These are phyloP conservation scores for Pestalotiopsis sp. DNA, from an alignment of 2,329 filamentous ascomycete genomes.

Conservation along the genomic window DNA sequence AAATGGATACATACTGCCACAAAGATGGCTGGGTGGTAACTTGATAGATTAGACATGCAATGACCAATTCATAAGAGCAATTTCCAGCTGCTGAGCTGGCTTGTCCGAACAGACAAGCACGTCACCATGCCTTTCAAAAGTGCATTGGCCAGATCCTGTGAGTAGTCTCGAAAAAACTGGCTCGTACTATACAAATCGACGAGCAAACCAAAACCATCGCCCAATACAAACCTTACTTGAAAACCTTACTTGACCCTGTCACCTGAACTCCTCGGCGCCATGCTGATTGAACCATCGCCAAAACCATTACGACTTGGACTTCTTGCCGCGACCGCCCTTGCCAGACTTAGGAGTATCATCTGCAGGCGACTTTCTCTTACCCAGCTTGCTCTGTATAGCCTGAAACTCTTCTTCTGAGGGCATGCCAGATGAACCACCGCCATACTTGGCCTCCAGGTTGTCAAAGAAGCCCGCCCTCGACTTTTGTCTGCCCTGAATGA, in stretches of 20 bases:
- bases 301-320: slow-evolving; percentile 15
- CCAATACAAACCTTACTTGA: not conserved
- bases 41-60: slow-evolving; percentile 15
- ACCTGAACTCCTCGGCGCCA: slow-evolving; percentile 7
- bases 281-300: not conserved
- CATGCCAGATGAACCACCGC: slow-evolving; percentile 58
- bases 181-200: not conserved
- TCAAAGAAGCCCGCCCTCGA: slow-evolving; percentile 68
- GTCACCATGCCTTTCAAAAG: not conserved
- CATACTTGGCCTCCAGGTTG: slow-evolving; percentile 76
- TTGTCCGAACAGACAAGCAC: no score
- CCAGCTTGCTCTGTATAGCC: slow-evolving; percentile 53
- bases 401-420: slow-evolving; percentile 64
- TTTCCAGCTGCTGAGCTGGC: not conserved
- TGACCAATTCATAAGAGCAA: not conserved
- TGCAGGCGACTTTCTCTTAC: slow-evolving; percentile 33
- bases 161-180: not conserved
- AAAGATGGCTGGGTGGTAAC: not conserved
- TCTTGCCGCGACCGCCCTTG: slow-evolving; percentile 11
- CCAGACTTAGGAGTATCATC: slow-evolving; percentile 13
- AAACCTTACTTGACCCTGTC: not conserved
- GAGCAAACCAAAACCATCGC: not conserved
- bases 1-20: slow-evolving; percentile 6
- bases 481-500: slow-evolving; percentile 74
- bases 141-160: not conserved